phyloP scores from a whole-genome alignment of 1,284 basidiomycete genomes.

The Ustilago tritici region DNA sequence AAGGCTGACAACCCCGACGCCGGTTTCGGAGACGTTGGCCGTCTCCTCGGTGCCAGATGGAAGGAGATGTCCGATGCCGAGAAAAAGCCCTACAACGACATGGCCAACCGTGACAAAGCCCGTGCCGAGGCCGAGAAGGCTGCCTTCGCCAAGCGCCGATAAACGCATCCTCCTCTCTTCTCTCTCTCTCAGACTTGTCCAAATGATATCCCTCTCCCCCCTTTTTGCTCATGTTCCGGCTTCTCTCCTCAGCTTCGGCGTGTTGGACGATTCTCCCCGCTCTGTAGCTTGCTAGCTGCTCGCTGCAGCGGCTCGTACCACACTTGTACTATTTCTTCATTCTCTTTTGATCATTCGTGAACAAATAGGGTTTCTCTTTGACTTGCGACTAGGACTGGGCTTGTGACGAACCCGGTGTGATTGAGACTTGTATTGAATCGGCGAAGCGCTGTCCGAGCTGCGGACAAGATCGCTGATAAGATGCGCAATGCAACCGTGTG shows the following conservation, averaged over 20 bases:
- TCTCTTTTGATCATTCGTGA: conserved; percentile 9
- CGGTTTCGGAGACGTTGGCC: conserved; percentile 90
- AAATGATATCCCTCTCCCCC: conserved; percentile 22
- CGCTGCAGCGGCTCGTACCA: neutral
- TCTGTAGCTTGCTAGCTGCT: conserved; percentile 1
- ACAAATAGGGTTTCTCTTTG: conserved; percentile 15
- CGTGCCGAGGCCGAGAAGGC: conserved; percentile 85
- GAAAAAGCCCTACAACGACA: conserved; percentile 93
- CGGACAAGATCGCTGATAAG: neutral
- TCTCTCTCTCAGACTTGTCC: neutral
- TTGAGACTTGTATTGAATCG: neutral
- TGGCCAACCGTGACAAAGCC: conserved; percentile 86
- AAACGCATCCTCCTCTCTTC: conserved; percentile 10
- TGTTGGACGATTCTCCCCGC: conserved; percentile 20
- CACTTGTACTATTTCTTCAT: conserved; percentile 50
- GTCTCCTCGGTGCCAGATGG: conserved; percentile 88
- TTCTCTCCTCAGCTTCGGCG: conserved; percentile 12
- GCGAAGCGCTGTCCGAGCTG: neutral
- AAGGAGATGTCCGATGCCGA: conserved; percentile 85
- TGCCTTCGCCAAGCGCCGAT: conserved; percentile 72
- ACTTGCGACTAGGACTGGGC: neutral
- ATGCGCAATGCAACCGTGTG: neutral
- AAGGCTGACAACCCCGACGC: conserved; percentile 95
- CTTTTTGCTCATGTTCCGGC: neutral
- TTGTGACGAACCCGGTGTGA: neutral